Conservation (phyloP, 352 stramenopile species). For the Phytopythium litorale region DNA sequence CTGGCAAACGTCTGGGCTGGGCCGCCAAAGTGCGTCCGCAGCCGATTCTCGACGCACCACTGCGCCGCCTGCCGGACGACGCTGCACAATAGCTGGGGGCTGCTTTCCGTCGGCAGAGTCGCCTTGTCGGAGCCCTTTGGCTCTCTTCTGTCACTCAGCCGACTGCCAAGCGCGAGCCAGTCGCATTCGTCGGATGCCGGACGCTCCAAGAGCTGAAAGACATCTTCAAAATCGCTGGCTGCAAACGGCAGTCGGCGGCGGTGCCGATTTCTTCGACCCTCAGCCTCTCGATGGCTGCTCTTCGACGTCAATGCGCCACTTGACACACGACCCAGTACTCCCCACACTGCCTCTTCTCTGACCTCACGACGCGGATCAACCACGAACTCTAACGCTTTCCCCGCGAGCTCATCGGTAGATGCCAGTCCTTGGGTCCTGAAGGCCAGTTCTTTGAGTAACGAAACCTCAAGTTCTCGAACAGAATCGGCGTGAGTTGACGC, state of each 20-base stretch:
- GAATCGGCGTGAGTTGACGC: background rate
- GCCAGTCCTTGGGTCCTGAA: background rate
- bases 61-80: conserved; percentile 46
- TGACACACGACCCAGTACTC: conserved; percentile 2
- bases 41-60: conserved; percentile 69
- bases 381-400: background rate
- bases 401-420: background rate
- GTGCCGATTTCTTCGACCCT: background rate
- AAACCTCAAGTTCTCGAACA: conserved; percentile 17
- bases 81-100: conserved; percentile 19
- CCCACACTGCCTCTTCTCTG: background rate
- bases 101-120: conserved; percentile 5
- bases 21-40: conserved; percentile 74
- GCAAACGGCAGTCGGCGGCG: conserved; percentile 16
- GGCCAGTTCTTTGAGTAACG: conserved; percentile 16
- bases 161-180: conserved; percentile 30
- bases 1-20: conserved; percentile 72
- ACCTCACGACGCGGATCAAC: background rate
- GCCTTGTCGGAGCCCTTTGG: conserved; percentile 1
- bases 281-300: background rate
- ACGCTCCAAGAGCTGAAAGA: conserved; percentile 30
- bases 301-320: conserved; percentile 2
- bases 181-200: conserved; percentile 22
- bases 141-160: conserved; percentile 10
- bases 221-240: conserved; percentile 38